Evolutionary conservation across 495 filamentous ascomycete genomes (phyloP), one percentile per base, ranked within the genome.

Genomic region (Tetracladium setigerum): DNA sequence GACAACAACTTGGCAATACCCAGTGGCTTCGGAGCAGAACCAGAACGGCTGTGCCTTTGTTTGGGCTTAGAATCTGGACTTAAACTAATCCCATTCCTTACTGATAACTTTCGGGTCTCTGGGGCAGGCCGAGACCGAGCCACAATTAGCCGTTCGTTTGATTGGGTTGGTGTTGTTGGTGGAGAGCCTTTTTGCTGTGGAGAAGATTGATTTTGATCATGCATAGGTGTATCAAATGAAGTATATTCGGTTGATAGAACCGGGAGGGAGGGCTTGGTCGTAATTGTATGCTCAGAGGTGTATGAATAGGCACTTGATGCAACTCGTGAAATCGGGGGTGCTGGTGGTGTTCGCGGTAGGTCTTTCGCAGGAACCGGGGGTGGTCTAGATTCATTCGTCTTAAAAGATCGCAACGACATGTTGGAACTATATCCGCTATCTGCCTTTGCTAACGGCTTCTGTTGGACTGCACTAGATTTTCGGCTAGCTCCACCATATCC

Each of bases 341-440:
- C 40, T 14, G 34, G 30, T 33, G 45, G 45, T 1, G 14, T 37
- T 15, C 15, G 45, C 7, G 30, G 39, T 7, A 39, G 15, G 9
- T 49, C 45, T 33, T 54, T 51, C 7, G 30, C 35, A 5, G 54
- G 46, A 6, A 47, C 46, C 16, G 35, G 14, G 11, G 56, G 51
- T 10, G 34, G 13, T 36, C 10, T 16, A 0, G 17, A 16, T 12
- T 36, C 9, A 14, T 56, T 47, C 14, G 36, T 53, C 49, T 67
- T 64, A 36, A 74, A 66, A 0, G 72, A 74, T 15, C 67, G 64
- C 16, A 73, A 51, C 12, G 73, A 77, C 4, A 71, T 62, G 42
- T 68, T 74, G 5, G 72, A 77, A 53, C 73, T 73, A 41, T 78
- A 78, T 15, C 75, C 75, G n/a, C 71, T 76, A 46, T 78, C 73